Conservation (phyloP, 352 stramenopile genomes). For the Phytophthora pinifolia region DNA sequence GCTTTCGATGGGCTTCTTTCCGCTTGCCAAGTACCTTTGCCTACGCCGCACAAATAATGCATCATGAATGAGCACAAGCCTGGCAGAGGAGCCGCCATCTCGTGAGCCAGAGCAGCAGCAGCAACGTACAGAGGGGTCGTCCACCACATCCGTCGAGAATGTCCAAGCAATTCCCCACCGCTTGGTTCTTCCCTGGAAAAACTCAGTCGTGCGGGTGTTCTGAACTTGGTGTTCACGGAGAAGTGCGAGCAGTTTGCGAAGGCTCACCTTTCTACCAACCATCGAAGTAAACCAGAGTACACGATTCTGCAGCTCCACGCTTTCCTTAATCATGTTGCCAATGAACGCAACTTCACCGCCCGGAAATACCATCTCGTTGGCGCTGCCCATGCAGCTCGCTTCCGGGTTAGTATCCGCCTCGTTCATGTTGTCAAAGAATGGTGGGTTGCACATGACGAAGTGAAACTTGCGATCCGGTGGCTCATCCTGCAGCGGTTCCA, state of each 20-base stretch:
- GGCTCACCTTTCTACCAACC: conserved; percentile 91
- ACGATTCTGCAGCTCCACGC: conserved; percentile 62
- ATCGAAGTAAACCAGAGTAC: conserved; percentile 96
- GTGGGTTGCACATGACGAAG: conserved; percentile 97
- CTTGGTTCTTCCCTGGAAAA: conserved; percentile 92
- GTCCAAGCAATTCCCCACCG: conserved; percentile 95
- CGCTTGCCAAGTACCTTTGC: conserved; percentile 82
- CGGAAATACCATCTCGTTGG: conserved; percentile 83
- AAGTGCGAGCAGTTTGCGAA: conserved; percentile 86
- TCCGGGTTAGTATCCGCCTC: conserved; percentile 82
- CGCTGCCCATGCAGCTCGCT: conserved; percentile 67
- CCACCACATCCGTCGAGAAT: conserved; percentile 49
- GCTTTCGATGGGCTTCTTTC: conserved; percentile 67
- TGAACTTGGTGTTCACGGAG: conserved; percentile 66
- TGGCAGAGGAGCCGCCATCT: conserved; percentile 4
- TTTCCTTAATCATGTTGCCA: conserved; percentile 91
- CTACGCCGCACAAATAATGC: conserved; percentile 20
- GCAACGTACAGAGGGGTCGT: conserved; percentile 39
- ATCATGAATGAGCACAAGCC: background rate
- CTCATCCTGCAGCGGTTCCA: conserved; percentile 47
- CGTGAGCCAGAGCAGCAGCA: background rate
- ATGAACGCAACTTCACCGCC: conserved; percentile 96
- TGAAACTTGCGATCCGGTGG: conserved; percentile 49
- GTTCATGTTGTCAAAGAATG: conserved; percentile 91
- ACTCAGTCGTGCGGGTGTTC: conserved; percentile 92